Evolutionary conservation across 2,329 filamentous ascomycete species (phyloP), one percentile per base, ranked within the genome.

Genomic region (Colletotrichum musicola): DNA sequence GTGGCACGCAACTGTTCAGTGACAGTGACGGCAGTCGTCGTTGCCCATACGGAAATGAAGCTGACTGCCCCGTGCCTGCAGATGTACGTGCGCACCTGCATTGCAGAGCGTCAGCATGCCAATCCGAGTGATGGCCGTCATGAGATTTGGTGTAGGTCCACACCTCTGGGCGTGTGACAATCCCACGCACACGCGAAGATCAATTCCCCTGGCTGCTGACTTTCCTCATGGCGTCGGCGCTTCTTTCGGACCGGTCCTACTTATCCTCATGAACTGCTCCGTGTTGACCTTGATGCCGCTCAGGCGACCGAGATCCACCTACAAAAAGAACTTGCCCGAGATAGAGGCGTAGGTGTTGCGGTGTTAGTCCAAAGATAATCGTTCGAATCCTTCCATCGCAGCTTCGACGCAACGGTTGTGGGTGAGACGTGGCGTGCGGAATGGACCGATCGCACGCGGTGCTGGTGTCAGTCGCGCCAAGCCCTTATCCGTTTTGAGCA

Each of bases 381-480:
- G 50, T 16, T 30, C 3, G 16, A 35, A 65, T 51, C 22, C 35
- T 50, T 53, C 25, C 50, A 55, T 38, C 22, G 25, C 30, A 38
- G 44, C 18, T 51, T 44, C 18, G 58, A 63, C 30, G 30, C 51
- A 25, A 67, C 35, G 35, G 59, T 4, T 51, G 10, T 25, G 27
- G 14, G 14, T 51, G 60, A 58, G 51, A 53, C 35, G 38, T 25
- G 25, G 38, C 30, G 30, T 20, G 25, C 53, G 38, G 25, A 46
- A 57, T 51, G 59, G 42, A 40, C 35, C 59, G 59, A 51, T 25
- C 44, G n/a, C 44, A 57, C 46, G 49, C 51, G 40, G 51, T 49
- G 49, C 61, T 63, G 27, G 35, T 63, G 46, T 62, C 58, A 38
- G 22, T 53, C 54, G 25, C 58, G 25, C 35, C n/a, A 67, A 44